Evolutionary conservation across 1,284 basidiomycete species (phyloP).

Genomic region (Mycena citricolor): DNA sequence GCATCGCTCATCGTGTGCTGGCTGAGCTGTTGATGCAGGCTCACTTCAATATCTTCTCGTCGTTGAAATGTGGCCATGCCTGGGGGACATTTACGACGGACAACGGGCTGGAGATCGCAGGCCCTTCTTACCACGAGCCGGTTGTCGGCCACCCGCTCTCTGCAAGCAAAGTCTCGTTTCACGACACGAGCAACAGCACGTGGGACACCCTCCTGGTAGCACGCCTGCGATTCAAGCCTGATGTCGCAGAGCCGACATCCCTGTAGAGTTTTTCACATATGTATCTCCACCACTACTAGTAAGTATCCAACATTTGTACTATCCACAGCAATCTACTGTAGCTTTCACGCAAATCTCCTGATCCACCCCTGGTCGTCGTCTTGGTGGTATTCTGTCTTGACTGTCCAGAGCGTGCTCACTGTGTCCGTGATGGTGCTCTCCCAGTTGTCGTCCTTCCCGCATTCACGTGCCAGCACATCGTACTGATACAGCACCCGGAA

Average conservation of each 20-base stretch:
- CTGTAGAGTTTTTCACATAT: no score
- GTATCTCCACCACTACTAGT: no score
- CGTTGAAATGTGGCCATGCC: conserved; percentile 46
- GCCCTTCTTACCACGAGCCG: conserved; percentile 39
- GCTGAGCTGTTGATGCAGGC: conserved; percentile 30
- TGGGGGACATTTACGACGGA: conserved; percentile 67
- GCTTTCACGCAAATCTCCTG: conserved; percentile 12
- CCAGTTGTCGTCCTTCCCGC: conserved; percentile 31
- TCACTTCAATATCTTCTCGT: conserved; percentile 62
- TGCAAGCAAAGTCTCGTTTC: conserved; percentile 54
- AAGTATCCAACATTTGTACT: no score
- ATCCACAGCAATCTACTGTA: no score
- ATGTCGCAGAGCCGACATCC: conserved; percentile 48
- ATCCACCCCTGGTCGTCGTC: not conserved
- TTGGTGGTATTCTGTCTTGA: conserved; percentile 5
- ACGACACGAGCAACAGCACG: conserved; percentile 19
- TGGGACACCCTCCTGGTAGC: conserved; percentile 51
- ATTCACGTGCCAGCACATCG: conserved; percentile 34
- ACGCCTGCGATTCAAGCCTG: conserved; percentile 54
- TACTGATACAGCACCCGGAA: conserved; percentile 36
- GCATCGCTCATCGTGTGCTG: not conserved
- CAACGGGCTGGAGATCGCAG: conserved; percentile 35
- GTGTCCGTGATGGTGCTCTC: conserved; percentile 25
- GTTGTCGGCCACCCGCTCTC: conserved; percentile 31
- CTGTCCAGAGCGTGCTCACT: conserved; percentile 5